Evolutionary conservation across 2,329 filamentous ascomycete species (phyloP).

Genomic region (Diaporthe eres): DNA sequence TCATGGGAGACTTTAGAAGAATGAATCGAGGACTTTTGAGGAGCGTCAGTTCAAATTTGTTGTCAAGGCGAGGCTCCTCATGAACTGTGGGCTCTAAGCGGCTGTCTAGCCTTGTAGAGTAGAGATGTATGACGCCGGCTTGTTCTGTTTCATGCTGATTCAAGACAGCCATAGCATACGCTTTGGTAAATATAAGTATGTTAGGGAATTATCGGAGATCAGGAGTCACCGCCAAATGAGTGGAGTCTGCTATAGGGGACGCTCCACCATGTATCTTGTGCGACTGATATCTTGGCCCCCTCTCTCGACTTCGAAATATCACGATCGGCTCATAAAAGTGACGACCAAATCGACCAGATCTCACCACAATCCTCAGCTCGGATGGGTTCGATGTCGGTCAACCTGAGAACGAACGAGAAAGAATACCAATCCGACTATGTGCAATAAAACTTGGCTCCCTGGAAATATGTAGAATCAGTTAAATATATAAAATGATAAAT

Average conservation of each 20-base stretch:
- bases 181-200: neutral
- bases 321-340: neutral
- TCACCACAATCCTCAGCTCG: neutral
- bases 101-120: neutral
- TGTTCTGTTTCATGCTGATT: neutral
- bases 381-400: too few relatives aligned
- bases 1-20: neutral
- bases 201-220: neutral
- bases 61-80: neutral
- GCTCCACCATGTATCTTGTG: conserved; percentile 28
- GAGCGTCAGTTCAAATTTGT: neutral
- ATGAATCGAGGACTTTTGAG: neutral
- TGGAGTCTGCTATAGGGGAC: conserved; percentile 31
- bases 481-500: neutral
- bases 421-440: too few relatives aligned
- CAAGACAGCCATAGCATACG: neutral
- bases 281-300: neutral
- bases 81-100: neutral
- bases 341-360: neutral
- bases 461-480: neutral
- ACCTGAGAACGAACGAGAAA: neutral
- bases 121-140: neutral
- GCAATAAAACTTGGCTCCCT: neutral
- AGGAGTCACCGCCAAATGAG: conserved; percentile 38
- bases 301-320: neutral